Evolutionary conservation across 225 moss, liverwort and hornwort species (phyloP), one percentile per base, ranked within the genome.

Genomic region (Climacium dendroides): DNA sequence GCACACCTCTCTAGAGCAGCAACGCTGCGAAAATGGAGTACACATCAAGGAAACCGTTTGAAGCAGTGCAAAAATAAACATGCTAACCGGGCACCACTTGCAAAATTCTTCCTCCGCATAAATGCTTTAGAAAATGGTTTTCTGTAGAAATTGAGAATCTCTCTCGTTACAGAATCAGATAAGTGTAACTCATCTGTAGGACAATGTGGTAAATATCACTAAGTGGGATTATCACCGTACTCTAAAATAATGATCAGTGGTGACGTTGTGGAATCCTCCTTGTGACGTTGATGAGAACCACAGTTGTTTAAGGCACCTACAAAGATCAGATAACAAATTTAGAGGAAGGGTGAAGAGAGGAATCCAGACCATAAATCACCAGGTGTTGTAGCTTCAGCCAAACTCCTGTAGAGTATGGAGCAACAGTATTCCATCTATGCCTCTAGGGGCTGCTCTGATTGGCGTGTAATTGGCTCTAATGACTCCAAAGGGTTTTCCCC

Each of bases 401-500:
- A 85, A 83, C 59, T 90, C 85, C 71, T 58, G 48, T n/a, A 47
- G 34, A 55, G 66, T 47, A 37, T 23, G 65, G 74, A 60, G 66
- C 78, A 74, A 89, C 52, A 63, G 76, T 39, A 76, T 59, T 54
- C 61, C 39, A 71, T 50, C 83, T 87, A 85, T 77, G 85, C 66
- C 80, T 90, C 90, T 65, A 89, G 9, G 58, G 91, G 74, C 69
- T 87, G 85, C 63, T 91, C 91, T 86, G 83, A 30, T 89, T 74
- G 89, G 85, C 83, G 85, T 39, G 89, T 87, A 76, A 89, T 89
- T 62, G 89, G 83, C 89, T 90, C 90, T 71, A 90, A 75, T 52
- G 91, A 87, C 80, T 91, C 89, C 90, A 89, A 89, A 75, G 90
- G 91, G 84, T 91, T 93, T 64, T 91, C 93, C 64, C 29, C 87